Percentiles rank a stretch among this genome's conserved stretches.
Evolutionary conservation across 495 filamentous ascomycete genomes (phyloP).

Genomic region (Talaromyces ruber): DNA sequence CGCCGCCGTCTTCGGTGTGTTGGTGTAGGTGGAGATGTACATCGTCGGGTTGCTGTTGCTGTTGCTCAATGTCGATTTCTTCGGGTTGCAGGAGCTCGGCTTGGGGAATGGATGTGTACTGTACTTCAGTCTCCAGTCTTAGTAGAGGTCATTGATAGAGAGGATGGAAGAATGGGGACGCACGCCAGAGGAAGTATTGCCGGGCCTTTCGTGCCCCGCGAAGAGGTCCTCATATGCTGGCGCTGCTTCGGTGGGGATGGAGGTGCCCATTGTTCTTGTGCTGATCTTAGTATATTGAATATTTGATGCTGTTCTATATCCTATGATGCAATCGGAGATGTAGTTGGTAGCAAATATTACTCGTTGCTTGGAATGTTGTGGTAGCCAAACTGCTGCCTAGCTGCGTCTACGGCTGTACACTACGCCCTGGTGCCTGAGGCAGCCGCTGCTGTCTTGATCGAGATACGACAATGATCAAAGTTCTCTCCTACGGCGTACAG

Average conservation of each 20-base stretch:
- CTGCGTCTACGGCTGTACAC: background rate
- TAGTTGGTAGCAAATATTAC: too few relatives aligned
- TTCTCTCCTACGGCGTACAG: background rate
- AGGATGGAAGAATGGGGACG: background rate
- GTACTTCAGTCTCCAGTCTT: background rate
- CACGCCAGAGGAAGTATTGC: background rate
- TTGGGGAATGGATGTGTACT: background rate
- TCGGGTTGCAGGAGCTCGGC: background rate
- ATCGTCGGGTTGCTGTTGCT: background rate
- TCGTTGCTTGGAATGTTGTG: too few relatives aligned
- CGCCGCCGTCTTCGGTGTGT: background rate
- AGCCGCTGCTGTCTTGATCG: background rate
- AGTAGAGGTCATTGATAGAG: background rate
- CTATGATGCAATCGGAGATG: background rate
- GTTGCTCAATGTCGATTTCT: background rate
- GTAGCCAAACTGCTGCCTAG: background rate
- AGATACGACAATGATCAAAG: background rate
- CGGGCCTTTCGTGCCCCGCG: background rate
- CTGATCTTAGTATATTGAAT: background rate
- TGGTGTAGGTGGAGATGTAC: background rate
- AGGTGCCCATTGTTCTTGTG: conserved; percentile 5
- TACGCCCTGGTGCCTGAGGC: background rate
- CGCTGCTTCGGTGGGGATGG: conserved; percentile 7
- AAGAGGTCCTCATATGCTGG: conserved; percentile 12
- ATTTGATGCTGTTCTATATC: background rate